Base-by-base conservation (phyloP, 129 eudicot genomes). In the Flaveria linearis region DNA sequence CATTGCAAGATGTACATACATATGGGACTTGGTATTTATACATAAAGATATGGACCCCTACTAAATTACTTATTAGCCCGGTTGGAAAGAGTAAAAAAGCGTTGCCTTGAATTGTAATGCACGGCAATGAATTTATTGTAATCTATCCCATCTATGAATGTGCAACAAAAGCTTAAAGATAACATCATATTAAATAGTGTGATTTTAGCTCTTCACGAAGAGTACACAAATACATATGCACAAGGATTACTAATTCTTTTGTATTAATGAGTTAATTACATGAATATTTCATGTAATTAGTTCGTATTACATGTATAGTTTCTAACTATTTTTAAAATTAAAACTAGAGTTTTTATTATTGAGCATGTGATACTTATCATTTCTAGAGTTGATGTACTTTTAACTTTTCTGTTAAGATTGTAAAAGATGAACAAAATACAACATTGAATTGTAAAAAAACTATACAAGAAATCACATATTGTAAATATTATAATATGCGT, bases 1-100 rank as follows among this genome's bases (percentile, higher is more conserved):
- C 72, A 11, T 12, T 49, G 14, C 30, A 28, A 63, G 11, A 30
- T 62, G 51, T 28, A 63, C 63, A 28, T 63, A 8, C 10, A 46
- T 47, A 1, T 4, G 72, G 45, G 20, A 23, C 16, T 43, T 2
- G 17, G 12, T 18, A 17, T n/a, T 16, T 28, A 14, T 74, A 20
- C 28, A 23, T 25, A 61, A 60, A 62, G 71, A 75, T 47, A 49
- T 75, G 79, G 79, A 33, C 64, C 79, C 79, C 63, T 63, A 63
- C 61, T 62, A 33, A 33, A 33, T 33, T 33, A 33, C 39, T 33
- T 5, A 36, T 62, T 47, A 28, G 79, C 49, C 18, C 45, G 6
- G 79, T 75, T 75, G 72, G 79, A 75, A 49, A 62, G 49, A 12
- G 64, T 75, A 13, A 47, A 33, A 30, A 75, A 47, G 22, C 22